Conservation (phyloP, 208 protist species). For the Trypanosoma scelopori region DNA sequence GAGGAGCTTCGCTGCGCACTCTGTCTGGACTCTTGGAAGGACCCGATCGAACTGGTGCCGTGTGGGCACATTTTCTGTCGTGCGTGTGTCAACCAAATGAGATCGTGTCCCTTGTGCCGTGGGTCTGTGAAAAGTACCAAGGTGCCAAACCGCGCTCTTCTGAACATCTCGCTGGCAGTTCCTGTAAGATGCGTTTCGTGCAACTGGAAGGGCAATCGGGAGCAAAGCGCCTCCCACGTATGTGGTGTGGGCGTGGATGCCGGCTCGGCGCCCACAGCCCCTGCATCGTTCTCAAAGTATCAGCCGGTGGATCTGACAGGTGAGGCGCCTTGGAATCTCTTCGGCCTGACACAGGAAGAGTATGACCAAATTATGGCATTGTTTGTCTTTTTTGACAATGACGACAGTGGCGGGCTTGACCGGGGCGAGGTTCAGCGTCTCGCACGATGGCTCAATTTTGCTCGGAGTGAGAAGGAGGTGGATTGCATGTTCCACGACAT, state of each 20-base stretch:
- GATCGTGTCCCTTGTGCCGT: constrained; percentile 67
- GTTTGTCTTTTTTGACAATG: constrained; percentile 83
- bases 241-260: constrained; percentile 11
- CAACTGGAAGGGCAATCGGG: constrained; percentile 64
- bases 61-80: constrained; percentile 67
- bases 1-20: constrained; percentile 73
- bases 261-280: background rate
- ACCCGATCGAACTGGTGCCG: constrained; percentile 45
- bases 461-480: constrained; percentile 53
- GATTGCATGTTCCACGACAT: constrained; percentile 79
- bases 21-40: constrained; percentile 76
- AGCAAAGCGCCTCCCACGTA: constrained; percentile 33
- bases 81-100: constrained; percentile 39
- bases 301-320: constrained; percentile 47
- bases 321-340: constrained; percentile 50
- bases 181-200: constrained; percentile 56
- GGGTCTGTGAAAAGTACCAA: constrained; percentile 25
- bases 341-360: constrained; percentile 65
- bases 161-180: constrained; percentile 69
- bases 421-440: constrained; percentile 55
- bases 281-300: constrained; percentile 18
- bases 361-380: constrained; percentile 82
- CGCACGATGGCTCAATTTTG: constrained; percentile 85
- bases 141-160: constrained; percentile 59
- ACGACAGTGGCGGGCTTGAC: constrained; percentile 65